Evolutionary conservation across 192 early-diverging fungal genomes (phyloP).

Genomic region (Coemansia sp.): DNA sequence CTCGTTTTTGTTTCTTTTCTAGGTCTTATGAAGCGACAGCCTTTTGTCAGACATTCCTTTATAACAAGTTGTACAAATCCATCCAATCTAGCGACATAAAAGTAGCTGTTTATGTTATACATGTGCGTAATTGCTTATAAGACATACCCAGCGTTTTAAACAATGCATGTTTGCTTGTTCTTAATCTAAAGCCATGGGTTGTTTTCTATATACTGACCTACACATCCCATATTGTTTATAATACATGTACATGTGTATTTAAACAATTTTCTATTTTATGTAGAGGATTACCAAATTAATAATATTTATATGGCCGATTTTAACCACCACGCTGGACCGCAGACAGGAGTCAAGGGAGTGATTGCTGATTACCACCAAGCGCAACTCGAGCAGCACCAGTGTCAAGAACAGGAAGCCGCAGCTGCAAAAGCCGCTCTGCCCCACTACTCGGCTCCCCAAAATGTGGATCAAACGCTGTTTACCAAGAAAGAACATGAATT

Average conservation of each 20-base stretch:
- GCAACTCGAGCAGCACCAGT: conserved; percentile 11
- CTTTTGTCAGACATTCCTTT: no score
- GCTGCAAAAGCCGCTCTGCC: conserved; percentile 12
- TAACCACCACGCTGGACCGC: conserved; percentile 28
- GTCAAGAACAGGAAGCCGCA: conserved; percentile 1
- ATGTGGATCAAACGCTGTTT: conserved; percentile 7
- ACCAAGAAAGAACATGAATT: conserved; percentile 17
- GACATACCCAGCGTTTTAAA: conserved; percentile 64
- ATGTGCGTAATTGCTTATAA: conserved; percentile 96
- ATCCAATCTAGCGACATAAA: conserved; percentile 80
- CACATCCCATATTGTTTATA: no score
- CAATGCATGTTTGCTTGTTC: no score
- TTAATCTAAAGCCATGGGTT: no score
- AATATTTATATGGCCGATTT: not conserved
- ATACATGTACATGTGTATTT: no score
- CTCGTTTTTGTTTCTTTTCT: no score
- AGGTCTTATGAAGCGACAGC: no score
- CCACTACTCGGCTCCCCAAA: conserved; percentile 1
- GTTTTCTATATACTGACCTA: no score
- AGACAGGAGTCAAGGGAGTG: conserved; percentile 51
- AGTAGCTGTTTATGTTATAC: conserved; percentile 81
- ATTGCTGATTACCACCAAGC: conserved; percentile 45
- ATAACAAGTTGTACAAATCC: conserved; percentile 77
- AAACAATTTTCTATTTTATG: not conserved
- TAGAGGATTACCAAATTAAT: conserved; percentile 10